These are phyloP conservation scores for Sequoiadendron giganteum DNA, from an alignment of 75 land plant genomes.

Conservation along the genomic window DNA sequence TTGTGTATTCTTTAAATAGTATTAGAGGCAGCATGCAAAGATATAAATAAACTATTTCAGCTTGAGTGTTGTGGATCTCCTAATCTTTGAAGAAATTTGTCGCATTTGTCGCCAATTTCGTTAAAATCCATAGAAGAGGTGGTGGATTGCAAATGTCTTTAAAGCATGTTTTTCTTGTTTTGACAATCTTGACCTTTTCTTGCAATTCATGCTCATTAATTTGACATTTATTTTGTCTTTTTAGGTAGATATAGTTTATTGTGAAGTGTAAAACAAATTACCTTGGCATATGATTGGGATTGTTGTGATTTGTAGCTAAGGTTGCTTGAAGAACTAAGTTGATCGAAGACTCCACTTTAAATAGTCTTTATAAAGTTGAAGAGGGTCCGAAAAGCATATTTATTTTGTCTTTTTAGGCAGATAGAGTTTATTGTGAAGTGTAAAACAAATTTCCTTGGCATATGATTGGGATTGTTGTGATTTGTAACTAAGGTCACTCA, in stretches of 20 bases:
- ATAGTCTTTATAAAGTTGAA: too few relatives aligned
- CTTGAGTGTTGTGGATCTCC: background rate
- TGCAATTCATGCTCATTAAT: background rate
- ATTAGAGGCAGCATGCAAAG: too few relatives aligned
- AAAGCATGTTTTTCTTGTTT: too few relatives aligned
- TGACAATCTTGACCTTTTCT: background rate
- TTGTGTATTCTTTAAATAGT: too few relatives aligned
- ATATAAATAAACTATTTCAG: too few relatives aligned
- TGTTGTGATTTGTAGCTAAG: background rate
- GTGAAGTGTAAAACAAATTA: background rate
- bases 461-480: background rate
- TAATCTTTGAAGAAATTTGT: background rate
- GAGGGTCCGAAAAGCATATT: background rate
- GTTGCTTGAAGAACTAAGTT: background rate
- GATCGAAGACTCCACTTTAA: background rate
- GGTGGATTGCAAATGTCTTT: too few relatives aligned
- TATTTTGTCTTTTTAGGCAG: background rate
- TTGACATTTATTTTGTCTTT: background rate
- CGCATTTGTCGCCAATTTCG: background rate
- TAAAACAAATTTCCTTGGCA: background rate
- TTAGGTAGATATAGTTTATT: background rate
- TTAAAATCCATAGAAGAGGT: background rate
- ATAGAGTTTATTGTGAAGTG: background rate
- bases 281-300: background rate
- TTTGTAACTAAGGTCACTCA: background rate